Evolutionary conservation across 805 yeast genomes (phyloP).

Genomic region (Blastobotrys parvus): DNA sequence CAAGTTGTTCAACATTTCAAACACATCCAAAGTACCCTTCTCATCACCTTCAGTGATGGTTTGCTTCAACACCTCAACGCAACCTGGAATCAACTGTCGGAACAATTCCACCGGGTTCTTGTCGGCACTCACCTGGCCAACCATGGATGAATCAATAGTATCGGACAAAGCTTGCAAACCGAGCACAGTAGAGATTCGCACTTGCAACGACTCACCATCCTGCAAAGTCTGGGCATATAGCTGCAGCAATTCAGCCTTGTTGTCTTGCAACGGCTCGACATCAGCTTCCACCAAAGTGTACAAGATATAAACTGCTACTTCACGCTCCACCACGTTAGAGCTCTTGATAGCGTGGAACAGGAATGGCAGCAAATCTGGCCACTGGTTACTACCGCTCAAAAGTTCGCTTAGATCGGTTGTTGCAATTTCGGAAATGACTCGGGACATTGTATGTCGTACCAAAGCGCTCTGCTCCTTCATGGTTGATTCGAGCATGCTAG

Average conservation of each 20-base stretch:
- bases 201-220: conserved; percentile 53
- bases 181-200: conserved; percentile 74
- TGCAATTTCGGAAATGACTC: conserved; percentile 83
- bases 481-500: conserved; percentile 59
- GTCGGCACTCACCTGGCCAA: conserved; percentile 44
- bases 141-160: conserved; percentile 44
- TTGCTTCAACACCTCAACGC: conserved; percentile 73
- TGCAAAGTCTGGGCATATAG: conserved; percentile 62
- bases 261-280: conserved; percentile 53
- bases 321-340: conserved; percentile 51
- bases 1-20: conserved; percentile 77
- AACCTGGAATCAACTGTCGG: conserved; percentile 61
- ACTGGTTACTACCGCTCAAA: conserved; percentile 40
- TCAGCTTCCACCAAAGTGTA: conserved; percentile 68
- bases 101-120: conserved; percentile 44
- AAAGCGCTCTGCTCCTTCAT: conserved; percentile 53
- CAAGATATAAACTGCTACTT: conserved; percentile 74
- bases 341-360: conserved; percentile 61
- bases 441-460: conserved; percentile 82
- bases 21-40: conserved; percentile 63
- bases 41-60: conserved; percentile 64
- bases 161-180: conserved; percentile 53
- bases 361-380: conserved; percentile 71
- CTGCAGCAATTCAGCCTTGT: conserved; percentile 59
- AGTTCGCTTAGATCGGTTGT: conserved; percentile 46